Evolutionary conservation across 352 stramenopile genomes (phyloP).

Genomic region (Phytopythium aichiense): DNA sequence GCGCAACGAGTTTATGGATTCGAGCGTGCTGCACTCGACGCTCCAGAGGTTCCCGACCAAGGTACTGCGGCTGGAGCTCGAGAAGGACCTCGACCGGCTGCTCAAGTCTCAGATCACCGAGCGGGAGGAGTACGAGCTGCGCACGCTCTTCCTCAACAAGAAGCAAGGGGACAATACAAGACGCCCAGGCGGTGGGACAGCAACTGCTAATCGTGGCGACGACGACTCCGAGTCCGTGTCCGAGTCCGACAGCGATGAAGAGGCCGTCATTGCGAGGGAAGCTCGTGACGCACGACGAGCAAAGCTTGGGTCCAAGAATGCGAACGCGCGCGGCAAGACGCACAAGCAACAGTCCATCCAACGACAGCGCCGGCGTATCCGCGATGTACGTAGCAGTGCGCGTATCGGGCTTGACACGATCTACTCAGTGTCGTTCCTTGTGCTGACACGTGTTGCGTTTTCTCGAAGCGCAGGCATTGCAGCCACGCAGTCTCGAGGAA

Average conservation of each 20-base stretch:
- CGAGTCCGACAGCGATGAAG: slow-evolving; percentile 69
- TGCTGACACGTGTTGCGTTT: not conserved
- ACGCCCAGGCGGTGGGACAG: not conserved
- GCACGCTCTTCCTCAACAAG: slow-evolving; percentile 33
- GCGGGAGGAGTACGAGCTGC: slow-evolving; percentile 54
- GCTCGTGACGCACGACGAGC: slow-evolving; percentile 30
- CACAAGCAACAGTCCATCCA: slow-evolving; percentile 59
- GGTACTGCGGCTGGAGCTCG: slow-evolving; percentile 86
- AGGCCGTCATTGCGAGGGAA: slow-evolving; percentile 60
- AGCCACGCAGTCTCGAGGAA: slow-evolving; percentile 57
- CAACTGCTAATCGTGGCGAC: not conserved
- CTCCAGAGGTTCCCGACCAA: slow-evolving; percentile 89
- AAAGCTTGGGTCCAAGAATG: slow-evolving; percentile 22
- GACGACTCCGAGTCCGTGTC: slow-evolving; percentile 30
- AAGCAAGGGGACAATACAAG: slow-evolving; percentile 4
- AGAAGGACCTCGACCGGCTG: slow-evolving; percentile 90
- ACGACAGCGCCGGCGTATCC: slow-evolving; percentile 72
- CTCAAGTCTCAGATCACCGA: slow-evolving; percentile 84
- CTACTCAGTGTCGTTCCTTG: not conserved
- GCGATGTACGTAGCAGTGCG: slow-evolving; percentile 30
- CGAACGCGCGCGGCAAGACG: slow-evolving; percentile 47
- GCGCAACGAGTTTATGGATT: slow-evolving; percentile 89
- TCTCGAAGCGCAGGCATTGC: slow-evolving; percentile 25
- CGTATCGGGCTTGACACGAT: not conserved
- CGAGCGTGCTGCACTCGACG: slow-evolving; percentile 82